Evolutionary conservation across 2,329 filamentous ascomycete genomes (phyloP), one percentile per base, ranked within the genome.

Genomic region (Ophiostoma ips): DNA sequence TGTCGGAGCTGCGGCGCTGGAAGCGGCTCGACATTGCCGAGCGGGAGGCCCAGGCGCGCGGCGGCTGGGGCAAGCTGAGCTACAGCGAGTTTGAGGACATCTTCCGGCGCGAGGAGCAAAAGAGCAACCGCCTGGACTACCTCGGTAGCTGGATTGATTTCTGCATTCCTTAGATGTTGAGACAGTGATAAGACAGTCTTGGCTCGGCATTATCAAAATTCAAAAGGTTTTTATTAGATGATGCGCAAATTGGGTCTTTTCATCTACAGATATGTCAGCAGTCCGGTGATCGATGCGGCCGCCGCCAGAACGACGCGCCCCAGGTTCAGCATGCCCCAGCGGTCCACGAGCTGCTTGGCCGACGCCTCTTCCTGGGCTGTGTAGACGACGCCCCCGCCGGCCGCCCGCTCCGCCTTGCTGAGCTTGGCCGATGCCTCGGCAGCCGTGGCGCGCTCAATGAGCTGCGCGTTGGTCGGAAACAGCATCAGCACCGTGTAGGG

Each of bases 91-190:
- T 96, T 64, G 81, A 86, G 59, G 69, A 70, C 36, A 81, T 83
- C 46, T 87, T 92, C 68, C 77, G 79, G 57, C 71, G 72, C n/a
- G 74, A 80, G 55, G 76, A 81, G 56, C 77, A 78, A 21, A 67
- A 70, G 28, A 75, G 73, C 13, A 78, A 79, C 60, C 68, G 82
- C 49, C 71, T 89, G 54, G 84, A 86, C 57, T 90, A 95, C 64
- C 71, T 95, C 44, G 86, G 86, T 53, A 86, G 79, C 59, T 96
- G 90, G 90, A 86, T 95, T 64, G 89, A 95, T 62, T 81, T 82
- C 62, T 83, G 79, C 62, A 81, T 83, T 56, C 79, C 78, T 13
- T 79, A 35, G 19, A 18, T n/a, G n/a, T n/a, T n/a, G 10, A 8
- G 5, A n/a, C 12, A 19, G n/a, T n/a, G n/a, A n/a, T n/a, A 18